These are phyloP conservation scores for Piloderma croceum DNA, from an alignment of 768 basidiomycete genomes.

Conservation along the genomic window DNA sequence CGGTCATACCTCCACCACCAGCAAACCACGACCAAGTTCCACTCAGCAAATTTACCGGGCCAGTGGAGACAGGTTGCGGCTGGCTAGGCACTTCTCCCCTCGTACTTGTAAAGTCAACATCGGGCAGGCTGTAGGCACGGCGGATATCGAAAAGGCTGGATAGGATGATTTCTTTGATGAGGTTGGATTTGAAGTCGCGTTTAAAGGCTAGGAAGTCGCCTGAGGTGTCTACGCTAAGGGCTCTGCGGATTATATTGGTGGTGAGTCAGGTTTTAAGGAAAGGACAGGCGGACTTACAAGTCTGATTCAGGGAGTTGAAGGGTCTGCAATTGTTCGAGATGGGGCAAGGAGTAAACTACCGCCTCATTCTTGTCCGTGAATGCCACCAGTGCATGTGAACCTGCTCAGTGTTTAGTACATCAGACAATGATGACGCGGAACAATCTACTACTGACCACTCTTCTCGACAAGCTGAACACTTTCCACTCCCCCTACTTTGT, in stretches of 20 bases:
- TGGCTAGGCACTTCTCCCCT: slow-evolving; percentile 44
- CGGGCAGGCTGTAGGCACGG: slow-evolving; percentile 44
- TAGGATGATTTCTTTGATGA: slow-evolving; percentile 37
- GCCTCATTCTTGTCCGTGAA: slow-evolving; percentile 46
- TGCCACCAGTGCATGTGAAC: slow-evolving; percentile 49
- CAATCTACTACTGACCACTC: slow-evolving; percentile 41
- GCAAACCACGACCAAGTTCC: slow-evolving; percentile 59
- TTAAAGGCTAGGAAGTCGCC: slow-evolving; percentile 52
- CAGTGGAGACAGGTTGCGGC: slow-evolving; percentile 57
- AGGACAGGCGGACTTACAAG: slow-evolving; percentile 3
- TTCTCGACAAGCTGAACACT: slow-evolving; percentile 53
- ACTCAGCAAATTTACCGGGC: slow-evolving; percentile 49
- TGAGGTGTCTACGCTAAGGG: slow-evolving; percentile 29
- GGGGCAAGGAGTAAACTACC: slow-evolving; percentile 58
- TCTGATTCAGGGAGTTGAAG: slow-evolving; percentile 29
- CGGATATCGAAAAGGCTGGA: slow-evolving; percentile 57
- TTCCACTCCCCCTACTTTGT: slow-evolving; percentile 45
- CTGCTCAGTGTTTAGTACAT: slow-evolving; percentile 24
- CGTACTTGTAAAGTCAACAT: slow-evolving; percentile 44
- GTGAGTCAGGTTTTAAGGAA: background rate
- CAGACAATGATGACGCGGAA: too few relatives aligned
- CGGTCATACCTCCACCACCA: slow-evolving; percentile 45
- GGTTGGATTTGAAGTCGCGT: slow-evolving; percentile 28
- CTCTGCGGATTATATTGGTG: background rate
- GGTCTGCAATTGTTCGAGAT: slow-evolving; percentile 51